Base-by-base conservation (phyloP, 2,329 filamentous ascomycete species). In the Ustulina deusta region DNA sequence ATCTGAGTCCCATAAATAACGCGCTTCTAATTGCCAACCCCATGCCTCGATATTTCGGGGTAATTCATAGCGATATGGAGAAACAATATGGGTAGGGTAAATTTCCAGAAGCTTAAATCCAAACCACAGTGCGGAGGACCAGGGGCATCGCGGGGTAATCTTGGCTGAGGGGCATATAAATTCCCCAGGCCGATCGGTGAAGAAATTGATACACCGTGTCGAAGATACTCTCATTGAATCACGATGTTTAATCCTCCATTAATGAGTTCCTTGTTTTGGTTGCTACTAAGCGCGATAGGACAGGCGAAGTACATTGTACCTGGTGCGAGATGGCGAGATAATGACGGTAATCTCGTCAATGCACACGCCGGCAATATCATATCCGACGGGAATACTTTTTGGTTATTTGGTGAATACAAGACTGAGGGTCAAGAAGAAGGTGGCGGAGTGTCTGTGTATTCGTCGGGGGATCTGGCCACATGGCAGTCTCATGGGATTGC, bases 341-440 rank as follows among this genome's bases (percentile, higher is more conserved):
- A 86, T 0, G 82, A 87, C 2, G 87, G 87, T 0, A 83, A 85
- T n/a, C 74, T 89, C 13, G 83, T 90, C 61, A 90, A 88, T 60
- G 87, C 87, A 0, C 88, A 90, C 73, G 88, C 88, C 1, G 88
- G 88, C 0, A 84, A 83, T 13, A 79, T 90, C 6, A 83, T 83
- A 0, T 74, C 85, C 0, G 86, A 89, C 46, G 76, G 84, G 44
- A 81, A 84, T 17, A 86, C 82, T 66, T 90, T 88, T 74, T 90
- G 84, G 78, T 85, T 83, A 82, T 90, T 89, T 63, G 88, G 88
- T 40, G 88, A 90, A 74, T 86, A 88, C 78, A 90, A 90, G 77
- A 78, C 82, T 11, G 76, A 89, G 70, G 86, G 83, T 0, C 85
- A 87, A 68, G 81, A 81, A 7, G 88, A 90, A 72, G 88, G 88